Evolutionary conservation across 2,329 filamentous ascomycete species (phyloP).

Genomic region (Epichloe sylvatica): DNA sequence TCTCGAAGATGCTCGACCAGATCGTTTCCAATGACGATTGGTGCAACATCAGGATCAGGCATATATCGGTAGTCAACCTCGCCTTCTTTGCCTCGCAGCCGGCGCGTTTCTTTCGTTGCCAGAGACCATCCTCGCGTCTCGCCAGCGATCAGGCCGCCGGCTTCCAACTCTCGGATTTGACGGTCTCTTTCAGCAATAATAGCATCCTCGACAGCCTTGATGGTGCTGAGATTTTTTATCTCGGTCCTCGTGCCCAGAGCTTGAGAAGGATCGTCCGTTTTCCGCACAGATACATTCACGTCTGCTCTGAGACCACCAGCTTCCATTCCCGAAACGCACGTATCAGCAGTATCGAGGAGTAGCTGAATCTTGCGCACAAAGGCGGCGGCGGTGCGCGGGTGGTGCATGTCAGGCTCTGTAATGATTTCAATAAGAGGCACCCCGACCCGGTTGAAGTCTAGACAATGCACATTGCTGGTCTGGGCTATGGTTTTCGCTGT

Average conservation of each 20-base stretch:
- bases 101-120: conserved; percentile 65
- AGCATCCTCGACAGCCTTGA: conserved; percentile 90
- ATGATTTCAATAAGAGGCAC: conserved; percentile 91
- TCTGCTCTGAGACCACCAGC: conserved; percentile 80
- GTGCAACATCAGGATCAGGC: conserved; percentile 84
- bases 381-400: conserved; percentile 74
- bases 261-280: conserved; percentile 28
- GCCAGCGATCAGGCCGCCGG: conserved; percentile 59
- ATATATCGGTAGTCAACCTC: conserved; percentile 98
- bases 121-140: conserved; percentile 92
- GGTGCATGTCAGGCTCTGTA: conserved; percentile 75
- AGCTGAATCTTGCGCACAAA: conserved; percentile 80
- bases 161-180: conserved; percentile 68
- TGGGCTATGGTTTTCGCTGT: conserved; percentile 86
- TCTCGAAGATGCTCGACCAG: conserved; percentile 49
- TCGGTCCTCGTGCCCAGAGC: conserved; percentile 75
- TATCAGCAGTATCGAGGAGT: conserved; percentile 64
- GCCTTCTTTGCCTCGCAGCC: conserved; percentile 82
- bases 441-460: conserved; percentile 91
- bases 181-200: conserved; percentile 82
- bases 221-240: conserved; percentile 96
- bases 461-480: conserved; percentile 55
- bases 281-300: conserved; percentile 82
- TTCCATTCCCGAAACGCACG: conserved; percentile 88
- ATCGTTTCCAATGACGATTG: conserved; percentile 59